Base-by-base conservation (phyloP, 371 early-diverging fungal genomes). In the Mortierella sp. region DNA sequence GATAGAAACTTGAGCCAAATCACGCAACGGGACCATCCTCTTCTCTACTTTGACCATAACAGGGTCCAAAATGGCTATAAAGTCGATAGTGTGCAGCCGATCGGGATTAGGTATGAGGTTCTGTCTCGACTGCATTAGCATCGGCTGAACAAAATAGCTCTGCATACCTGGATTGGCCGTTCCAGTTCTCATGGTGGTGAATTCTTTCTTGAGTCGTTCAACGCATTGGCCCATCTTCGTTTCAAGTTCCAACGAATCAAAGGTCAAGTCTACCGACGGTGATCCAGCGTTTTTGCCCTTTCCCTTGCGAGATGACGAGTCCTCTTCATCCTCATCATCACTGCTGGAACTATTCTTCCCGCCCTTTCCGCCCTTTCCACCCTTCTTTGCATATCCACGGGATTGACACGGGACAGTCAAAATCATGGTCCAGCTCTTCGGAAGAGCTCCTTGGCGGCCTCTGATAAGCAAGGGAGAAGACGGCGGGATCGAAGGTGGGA, bases 1-100 rank as follows among this genome's bases (percentile, higher is more conserved):
- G 55, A 95, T 86, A 19, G 89, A 84, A 7, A 97, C 87, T 73
- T 93, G 93, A 1, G 95, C 94, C 13, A 96, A 67, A 50, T 92
- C 87, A 4, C 86, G 74, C 19, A 96, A 74, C 2, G 87, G 78
- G 30, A 86, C 86, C 24, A 83, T 83, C 16, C 81, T 79, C 34
- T 82, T 78, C 27, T 89, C 87, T 49, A 90, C 82, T 46, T 82
- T 80, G 39, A 96, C 92, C 46, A 74, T 79, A 9, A 96, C 89
- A 13, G 82, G 78, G 67, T 94, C 94, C 71, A 96, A 81, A 21
- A 95, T 70, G 5, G 91, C 92, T 90, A 71, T 51, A 34, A 19
- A 9, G 30, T 12, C 56, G 39, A 54, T 14, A 7, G 30, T 34
- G n/a, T 19, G 9, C 13, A 47, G 34, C 27, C 30, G 30, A 30